phyloP scores from a whole-genome alignment of 345 rosid genomes.

The Pistacia vera region DNA sequence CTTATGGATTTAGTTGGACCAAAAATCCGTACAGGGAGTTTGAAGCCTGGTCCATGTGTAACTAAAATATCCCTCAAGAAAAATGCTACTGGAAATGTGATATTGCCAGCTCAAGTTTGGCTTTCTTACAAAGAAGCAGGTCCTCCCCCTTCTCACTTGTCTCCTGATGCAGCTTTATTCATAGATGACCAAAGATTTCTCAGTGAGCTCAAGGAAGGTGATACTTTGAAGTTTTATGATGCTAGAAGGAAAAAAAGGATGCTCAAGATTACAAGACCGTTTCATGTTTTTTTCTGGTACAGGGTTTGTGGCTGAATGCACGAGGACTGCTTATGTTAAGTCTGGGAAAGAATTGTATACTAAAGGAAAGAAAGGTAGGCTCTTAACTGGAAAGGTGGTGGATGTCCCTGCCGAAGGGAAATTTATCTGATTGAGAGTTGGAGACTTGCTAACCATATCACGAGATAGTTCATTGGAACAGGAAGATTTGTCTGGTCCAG shows the following conservation, averaged over 20 bases:
- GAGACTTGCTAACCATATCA: conserved; percentile 59
- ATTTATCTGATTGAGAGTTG: conserved; percentile 55
- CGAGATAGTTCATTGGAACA: conserved; percentile 37
- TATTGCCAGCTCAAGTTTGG: conserved; percentile 62
- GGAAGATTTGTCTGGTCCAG: conserved; percentile 26
- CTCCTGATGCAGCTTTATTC: conserved; percentile 49
- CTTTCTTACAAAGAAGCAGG: conserved; percentile 48
- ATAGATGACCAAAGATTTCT: conserved; percentile 48
- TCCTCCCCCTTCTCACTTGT: conserved; percentile 56
- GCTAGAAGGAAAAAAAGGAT: conserved; percentile 61
- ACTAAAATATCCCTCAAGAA: conserved; percentile 59
- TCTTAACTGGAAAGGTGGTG: conserved; percentile 44
- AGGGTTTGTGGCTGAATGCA: conserved; percentile 61
- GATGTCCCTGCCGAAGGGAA: conserved; percentile 59
- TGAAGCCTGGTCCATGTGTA: conserved; percentile 64
- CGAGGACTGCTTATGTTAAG: conserved; percentile 53
- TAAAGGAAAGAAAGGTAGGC: conserved; percentile 54
- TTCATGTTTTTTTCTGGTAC: conserved; percentile 55
- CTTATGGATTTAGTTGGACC: conserved; percentile 86
- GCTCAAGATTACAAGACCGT: conserved; percentile 44
- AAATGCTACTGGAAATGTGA: conserved; percentile 57
- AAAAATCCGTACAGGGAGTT: conserved; percentile 60
- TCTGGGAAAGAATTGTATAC: conserved; percentile 48
- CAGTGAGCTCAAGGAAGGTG: conserved; percentile 45
- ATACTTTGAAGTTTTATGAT: conserved; percentile 49